phyloP scores from a whole-genome alignment of 2,329 filamentous ascomycete genomes.

The Nemania sp. region DNA sequence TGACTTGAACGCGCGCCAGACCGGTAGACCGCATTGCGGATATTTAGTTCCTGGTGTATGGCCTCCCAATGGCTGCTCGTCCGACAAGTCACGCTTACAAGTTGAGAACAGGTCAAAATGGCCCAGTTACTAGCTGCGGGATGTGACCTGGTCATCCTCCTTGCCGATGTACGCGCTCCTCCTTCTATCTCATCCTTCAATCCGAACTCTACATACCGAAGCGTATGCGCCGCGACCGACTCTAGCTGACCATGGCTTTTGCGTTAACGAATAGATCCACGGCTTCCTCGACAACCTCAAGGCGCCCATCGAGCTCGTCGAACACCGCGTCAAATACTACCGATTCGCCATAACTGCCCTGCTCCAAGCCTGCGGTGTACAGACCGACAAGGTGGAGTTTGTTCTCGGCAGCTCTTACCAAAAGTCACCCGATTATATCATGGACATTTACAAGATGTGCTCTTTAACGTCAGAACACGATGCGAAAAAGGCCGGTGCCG shows the following conservation, averaged over 20 bases:
- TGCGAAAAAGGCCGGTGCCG: conserved; percentile 86
- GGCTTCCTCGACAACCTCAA: conserved; percentile 84
- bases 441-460: conserved; percentile 83
- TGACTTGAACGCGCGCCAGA: conserved; percentile 47
- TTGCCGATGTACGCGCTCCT: conserved; percentile 61
- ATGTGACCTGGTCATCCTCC: conserved; percentile 78
- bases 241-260: conserved; percentile 1
- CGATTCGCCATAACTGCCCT: conserved; percentile 72
- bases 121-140: conserved; percentile 84
- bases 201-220: not conserved
- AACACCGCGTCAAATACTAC: conserved; percentile 84
- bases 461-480: conserved; percentile 65
- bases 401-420: conserved; percentile 87
- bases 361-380: conserved; percentile 76
- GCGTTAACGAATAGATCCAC: conserved; percentile 47
- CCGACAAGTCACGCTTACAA: conserved; percentile 1
- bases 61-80: not conserved
- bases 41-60: conserved; percentile 76
- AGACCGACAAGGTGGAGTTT: conserved; percentile 78
- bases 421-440: conserved; percentile 70
- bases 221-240: not conserved
- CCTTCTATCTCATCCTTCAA: not conserved
- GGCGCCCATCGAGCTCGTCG: conserved; percentile 85
- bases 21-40: conserved; percentile 80
- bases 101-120: conserved; percentile 66